phyloP scores from a whole-genome alignment of 2,329 filamentous ascomycete genomes.

The Colletotrichum sp. region DNA sequence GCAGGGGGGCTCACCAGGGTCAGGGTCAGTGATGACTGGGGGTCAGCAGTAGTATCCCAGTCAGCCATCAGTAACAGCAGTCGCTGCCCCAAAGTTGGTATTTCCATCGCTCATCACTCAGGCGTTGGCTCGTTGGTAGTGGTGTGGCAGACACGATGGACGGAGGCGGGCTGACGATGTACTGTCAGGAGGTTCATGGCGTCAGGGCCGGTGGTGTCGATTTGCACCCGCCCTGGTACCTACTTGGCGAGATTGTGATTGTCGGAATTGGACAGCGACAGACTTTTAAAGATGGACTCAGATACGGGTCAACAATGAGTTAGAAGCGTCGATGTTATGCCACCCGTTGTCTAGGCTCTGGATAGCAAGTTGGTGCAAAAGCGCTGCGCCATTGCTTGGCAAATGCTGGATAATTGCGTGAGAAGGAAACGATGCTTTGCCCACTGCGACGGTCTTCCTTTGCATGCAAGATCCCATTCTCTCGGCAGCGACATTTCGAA shows the following conservation, averaged over 20 bases:
- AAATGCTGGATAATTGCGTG: neutral
- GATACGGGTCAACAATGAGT: neutral
- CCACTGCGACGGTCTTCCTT: neutral
- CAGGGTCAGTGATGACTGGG: neutral
- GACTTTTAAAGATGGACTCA: neutral
- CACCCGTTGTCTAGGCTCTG: neutral
- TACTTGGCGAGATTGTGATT: neutral
- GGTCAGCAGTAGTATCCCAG: neutral
- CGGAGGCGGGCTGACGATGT: neutral
- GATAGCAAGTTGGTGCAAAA: neutral
- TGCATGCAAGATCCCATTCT: neutral
- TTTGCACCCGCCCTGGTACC: neutral
- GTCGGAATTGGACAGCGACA: neutral
- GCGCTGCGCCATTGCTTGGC: neutral
- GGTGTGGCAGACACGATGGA: neutral
- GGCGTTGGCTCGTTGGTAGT: neutral
- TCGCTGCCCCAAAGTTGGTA: neutral
- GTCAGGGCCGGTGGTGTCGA: neutral
- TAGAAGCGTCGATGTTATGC: neutral
- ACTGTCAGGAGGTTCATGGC: neutral
- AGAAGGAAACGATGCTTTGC: neutral
- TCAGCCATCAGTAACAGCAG: neutral
- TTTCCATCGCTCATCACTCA: neutral
- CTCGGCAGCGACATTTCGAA: neutral
- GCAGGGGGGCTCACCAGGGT: conserved; percentile 9